Percentiles rank a stretch among this genome's conserved stretches.
Evolutionary conservation across 2,329 filamentous ascomycete genomes (phyloP).

Genomic region (Neonectria magnoliae): DNA sequence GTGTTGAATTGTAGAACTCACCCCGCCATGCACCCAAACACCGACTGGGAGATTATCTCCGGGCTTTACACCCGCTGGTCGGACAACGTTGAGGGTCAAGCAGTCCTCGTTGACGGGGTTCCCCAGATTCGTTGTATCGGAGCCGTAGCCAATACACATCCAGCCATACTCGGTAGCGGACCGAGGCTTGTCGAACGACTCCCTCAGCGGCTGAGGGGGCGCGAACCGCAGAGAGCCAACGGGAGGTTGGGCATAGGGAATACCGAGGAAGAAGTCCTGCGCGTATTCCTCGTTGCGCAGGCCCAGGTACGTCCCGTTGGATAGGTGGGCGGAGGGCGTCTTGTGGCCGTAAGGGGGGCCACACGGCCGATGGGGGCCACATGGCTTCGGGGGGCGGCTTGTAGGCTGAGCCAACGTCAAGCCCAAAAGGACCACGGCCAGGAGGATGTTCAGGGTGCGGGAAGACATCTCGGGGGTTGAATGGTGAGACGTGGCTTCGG

Average conservation of each 20-base stretch:
- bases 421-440: slow-evolving; percentile 24
- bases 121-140: slow-evolving; percentile 40
- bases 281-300: slow-evolving; percentile 44
- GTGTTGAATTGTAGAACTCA: slow-evolving; percentile 18
- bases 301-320: slow-evolving; percentile 60
- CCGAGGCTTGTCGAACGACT: slow-evolving; percentile 52
- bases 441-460: slow-evolving; percentile 26
- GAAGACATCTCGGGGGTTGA: slow-evolving; percentile 25
- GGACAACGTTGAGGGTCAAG: slow-evolving; percentile 41
- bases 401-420: slow-evolving; percentile 20
- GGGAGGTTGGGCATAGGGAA: slow-evolving; percentile 65
- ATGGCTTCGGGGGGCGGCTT: not conserved
- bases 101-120: slow-evolving; percentile 40
- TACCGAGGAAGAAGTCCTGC: slow-evolving; percentile 63
- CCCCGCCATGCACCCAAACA: slow-evolving; percentile 67
- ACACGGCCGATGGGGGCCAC: too few relatives aligned
- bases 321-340: slow-evolving; percentile 14
- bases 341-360: not conserved
- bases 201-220: slow-evolving; percentile 59
- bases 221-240: slow-evolving; percentile 64
- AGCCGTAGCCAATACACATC: slow-evolving; percentile 62
- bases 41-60: slow-evolving; percentile 62
- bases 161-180: slow-evolving; percentile 58
- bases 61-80: slow-evolving; percentile 39
- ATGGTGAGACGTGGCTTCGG: slow-evolving; percentile 12